Evolutionary conservation across 164 flowering plant species (phyloP).

Genomic region (Kalanchoe fedtschenkoi): DNA sequence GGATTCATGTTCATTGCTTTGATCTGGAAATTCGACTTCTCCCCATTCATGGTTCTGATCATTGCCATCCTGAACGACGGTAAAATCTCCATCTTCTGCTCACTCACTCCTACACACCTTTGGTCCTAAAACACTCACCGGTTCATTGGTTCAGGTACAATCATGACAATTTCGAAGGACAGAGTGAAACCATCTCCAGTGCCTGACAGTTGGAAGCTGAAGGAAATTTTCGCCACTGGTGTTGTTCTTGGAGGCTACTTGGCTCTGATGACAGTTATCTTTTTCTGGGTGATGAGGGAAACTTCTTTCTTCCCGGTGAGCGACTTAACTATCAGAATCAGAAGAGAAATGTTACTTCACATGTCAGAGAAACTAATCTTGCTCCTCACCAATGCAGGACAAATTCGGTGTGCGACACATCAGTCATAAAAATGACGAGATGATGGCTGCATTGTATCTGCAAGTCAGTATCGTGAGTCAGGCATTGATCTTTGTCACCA

Average conservation of each 20-base stretch:
- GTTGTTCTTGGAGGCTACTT: background rate
- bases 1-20: slow-evolving; percentile 2
- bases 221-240: slow-evolving; percentile 4
- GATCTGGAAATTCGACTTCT: slow-evolving; percentile 4
- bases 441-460: slow-evolving; percentile 1
- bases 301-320: background rate
- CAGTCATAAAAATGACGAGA: background rate
- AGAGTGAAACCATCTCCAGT: slow-evolving; percentile 3
- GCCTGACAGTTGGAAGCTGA: slow-evolving; percentile 4
- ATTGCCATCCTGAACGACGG: slow-evolving; percentile 4
- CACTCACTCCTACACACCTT: background rate
- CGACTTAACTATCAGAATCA: background rate
- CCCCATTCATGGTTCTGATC: slow-evolving; percentile 1
- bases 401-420: slow-evolving; percentile 7
- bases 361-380: too few species aligned
- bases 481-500: slow-evolving; percentile 9
- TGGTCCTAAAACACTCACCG: background rate
- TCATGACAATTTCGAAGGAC: slow-evolving; percentile 1
- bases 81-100: background rate
- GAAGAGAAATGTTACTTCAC: too few species aligned
- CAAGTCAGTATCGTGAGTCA: slow-evolving; percentile 9
- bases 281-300: slow-evolving; percentile 3
- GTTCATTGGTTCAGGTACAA: background rate
- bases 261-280: slow-evolving; percentile 4
- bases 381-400: background rate